Evolutionary conservation across 169 alveolate species (phyloP).

Genomic region (Eimeria necatrix): DNA sequence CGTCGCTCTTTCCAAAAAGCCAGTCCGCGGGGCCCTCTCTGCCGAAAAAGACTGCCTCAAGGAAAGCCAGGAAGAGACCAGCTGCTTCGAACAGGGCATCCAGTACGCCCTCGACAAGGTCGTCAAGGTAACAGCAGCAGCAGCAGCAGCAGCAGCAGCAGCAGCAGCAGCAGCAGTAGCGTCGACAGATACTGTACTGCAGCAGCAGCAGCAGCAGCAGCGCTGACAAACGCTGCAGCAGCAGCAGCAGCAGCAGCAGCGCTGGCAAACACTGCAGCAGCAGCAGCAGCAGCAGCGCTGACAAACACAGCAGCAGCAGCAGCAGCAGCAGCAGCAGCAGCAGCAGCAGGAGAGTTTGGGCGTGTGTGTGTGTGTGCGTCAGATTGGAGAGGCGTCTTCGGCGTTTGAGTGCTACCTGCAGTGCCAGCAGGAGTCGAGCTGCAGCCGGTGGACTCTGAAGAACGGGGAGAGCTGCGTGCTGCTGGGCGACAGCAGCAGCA

Average conservation of each 20-base stretch:
- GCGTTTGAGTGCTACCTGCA: conserved; percentile 1
- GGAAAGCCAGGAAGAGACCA: neutral
- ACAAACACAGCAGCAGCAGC: neutral
- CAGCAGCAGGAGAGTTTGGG: neutral
- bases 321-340: neutral
- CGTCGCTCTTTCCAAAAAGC: neutral
- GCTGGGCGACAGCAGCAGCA: neutral
- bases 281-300: neutral
- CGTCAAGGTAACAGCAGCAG: neutral
- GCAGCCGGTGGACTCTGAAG: neutral
- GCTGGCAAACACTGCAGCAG: neutral
- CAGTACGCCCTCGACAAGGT: conserved; percentile 10
- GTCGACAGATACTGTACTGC: neutral
- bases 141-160: neutral
- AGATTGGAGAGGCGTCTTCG: neutral
- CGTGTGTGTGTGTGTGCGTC: neutral
- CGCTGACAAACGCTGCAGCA: neutral
- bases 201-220: neutral
- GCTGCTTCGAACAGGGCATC: conserved; percentile 58
- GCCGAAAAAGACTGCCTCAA: neutral
- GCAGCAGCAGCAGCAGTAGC: neutral
- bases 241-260: neutral
- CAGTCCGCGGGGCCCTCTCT: conserved; percentile 12
- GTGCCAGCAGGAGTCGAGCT: neutral
- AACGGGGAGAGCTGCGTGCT: neutral